A percentile compares a stretch with the other conserved stretches of the same genome.
These are phyloP conservation scores for Colletotrichum nymphaeae DNA, from an alignment of 2,329 filamentous ascomycete species.

Conservation along the genomic window DNA sequence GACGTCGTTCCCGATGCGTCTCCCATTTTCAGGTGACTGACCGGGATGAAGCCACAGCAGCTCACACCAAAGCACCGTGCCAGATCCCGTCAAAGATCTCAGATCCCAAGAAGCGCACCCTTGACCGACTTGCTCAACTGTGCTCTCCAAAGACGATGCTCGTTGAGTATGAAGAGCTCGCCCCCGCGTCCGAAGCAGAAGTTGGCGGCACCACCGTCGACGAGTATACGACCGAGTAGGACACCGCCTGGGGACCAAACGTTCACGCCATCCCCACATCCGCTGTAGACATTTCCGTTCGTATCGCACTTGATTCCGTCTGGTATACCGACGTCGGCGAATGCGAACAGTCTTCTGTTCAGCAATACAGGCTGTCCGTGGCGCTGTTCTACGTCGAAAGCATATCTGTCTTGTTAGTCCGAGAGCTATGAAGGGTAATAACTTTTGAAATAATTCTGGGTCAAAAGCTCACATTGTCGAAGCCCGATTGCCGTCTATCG, in stretches of 20 bases:
- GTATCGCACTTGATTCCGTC: background rate
- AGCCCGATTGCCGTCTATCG: background rate
- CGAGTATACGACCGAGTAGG: background rate
- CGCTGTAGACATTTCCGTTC: background rate
- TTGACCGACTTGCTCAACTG: conserved; percentile 43
- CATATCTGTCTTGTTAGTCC: background rate
- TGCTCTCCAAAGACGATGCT: conserved; percentile 54
- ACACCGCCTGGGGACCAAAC: background rate
- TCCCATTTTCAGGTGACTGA: background rate
- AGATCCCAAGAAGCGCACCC: conserved; percentile 23
- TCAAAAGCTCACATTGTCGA: background rate
- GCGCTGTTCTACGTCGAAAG: background rate
- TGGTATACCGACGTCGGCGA: background rate
- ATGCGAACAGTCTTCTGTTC: background rate
- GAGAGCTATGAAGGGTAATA: too few species aligned
- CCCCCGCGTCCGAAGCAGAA: conserved; percentile 58
- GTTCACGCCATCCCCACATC: background rate
- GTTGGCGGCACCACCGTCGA: conserved; percentile 49
- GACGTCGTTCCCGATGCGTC: background rate
- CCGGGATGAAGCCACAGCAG: background rate
- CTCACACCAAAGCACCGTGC: background rate
- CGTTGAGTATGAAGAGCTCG: conserved; percentile 58
- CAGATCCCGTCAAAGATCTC: background rate
- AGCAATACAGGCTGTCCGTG: background rate
- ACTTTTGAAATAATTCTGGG: too few species aligned